Evolutionary conservation across 805 yeast genomes (phyloP).

Genomic region (Starmerella riodocensis): DNA sequence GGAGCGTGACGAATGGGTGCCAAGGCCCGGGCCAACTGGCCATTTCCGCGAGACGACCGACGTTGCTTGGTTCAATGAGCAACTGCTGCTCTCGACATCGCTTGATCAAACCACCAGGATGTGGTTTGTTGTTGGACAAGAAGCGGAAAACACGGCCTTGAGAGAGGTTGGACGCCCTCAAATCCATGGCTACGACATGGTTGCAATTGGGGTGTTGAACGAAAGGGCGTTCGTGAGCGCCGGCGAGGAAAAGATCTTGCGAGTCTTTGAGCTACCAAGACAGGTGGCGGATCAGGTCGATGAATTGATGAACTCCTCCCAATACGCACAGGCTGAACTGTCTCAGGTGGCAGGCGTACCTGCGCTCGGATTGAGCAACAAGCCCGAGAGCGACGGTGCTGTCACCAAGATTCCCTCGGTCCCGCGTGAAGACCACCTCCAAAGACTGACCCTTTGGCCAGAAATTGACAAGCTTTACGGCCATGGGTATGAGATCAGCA

Average conservation of each 20-base stretch:
- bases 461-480: conserved; percentile 91
- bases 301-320: conserved; percentile 18
- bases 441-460: conserved; percentile 87
- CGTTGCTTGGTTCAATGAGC: conserved; percentile 47
- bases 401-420: conserved; percentile 35
- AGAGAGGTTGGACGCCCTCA: conserved; percentile 94
- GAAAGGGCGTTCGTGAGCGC: conserved; percentile 68
- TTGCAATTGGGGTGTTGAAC: conserved; percentile 52
- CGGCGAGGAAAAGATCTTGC: conserved; percentile 85
- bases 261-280: conserved; percentile 80
- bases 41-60: conserved; percentile 65
- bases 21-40: conserved; percentile 52
- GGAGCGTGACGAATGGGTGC: conserved; percentile 30
- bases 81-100: conserved; percentile 62
- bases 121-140: conserved; percentile 35
- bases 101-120: conserved; percentile 88
- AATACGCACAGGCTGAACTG: conserved; percentile 26
- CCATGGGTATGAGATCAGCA: conserved; percentile 87
- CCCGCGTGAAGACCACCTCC: conserved; percentile 83
- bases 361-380: conserved; percentile 83
- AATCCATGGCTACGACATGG: conserved; percentile 96
- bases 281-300: conserved; percentile 54
- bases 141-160: conserved; percentile 38
- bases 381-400: conserved; percentile 40
- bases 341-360: conserved; percentile 87